Evolutionary conservation across 129 eudicot genomes (phyloP).

Genomic region (Heracleum sosnowskyi): DNA sequence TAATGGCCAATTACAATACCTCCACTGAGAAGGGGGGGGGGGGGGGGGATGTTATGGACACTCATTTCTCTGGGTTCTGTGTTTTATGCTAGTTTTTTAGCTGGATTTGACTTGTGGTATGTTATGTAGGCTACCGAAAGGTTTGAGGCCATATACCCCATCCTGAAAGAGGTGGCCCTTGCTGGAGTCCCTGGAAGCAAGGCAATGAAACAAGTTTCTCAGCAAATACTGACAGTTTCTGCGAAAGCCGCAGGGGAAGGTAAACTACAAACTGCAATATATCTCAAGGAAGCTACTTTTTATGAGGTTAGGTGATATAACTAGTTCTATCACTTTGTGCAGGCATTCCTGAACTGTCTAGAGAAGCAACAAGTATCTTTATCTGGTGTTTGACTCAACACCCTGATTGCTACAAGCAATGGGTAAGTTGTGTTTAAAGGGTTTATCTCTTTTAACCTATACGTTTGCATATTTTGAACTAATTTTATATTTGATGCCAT

Average conservation of each 20-base stretch:
- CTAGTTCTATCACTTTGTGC: slow-evolving; percentile 7
- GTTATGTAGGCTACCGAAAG: slow-evolving; percentile 86
- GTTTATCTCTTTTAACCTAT: background rate
- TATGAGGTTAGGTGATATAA: background rate
- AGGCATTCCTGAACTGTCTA: slow-evolving; percentile 68
- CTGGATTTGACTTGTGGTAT: background rate
- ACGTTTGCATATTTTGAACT: background rate
- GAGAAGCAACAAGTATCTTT: slow-evolving; percentile 64
- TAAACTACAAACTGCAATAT: slow-evolving; percentile 14
- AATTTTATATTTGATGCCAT: background rate
- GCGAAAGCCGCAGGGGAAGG: slow-evolving; percentile 85
- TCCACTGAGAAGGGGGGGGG: background rate
- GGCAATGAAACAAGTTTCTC: slow-evolving; percentile 90
- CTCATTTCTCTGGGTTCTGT: background rate
- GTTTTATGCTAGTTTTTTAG: background rate
- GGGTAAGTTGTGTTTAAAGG: slow-evolving; percentile 50
- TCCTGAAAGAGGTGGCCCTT: slow-evolving; percentile 86
- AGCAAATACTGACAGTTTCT: slow-evolving; percentile 49
- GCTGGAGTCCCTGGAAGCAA: slow-evolving; percentile 95
- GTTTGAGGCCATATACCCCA: slow-evolving; percentile 84
- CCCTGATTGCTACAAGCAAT: slow-evolving; percentile 72
- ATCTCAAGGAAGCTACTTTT: background rate
- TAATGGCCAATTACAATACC: background rate
- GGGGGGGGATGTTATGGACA: background rate
- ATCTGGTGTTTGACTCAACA: slow-evolving; percentile 76